Evolutionary conservation across 495 filamentous ascomycete genomes (phyloP).

Genomic region (Rhypophila decipiens): DNA sequence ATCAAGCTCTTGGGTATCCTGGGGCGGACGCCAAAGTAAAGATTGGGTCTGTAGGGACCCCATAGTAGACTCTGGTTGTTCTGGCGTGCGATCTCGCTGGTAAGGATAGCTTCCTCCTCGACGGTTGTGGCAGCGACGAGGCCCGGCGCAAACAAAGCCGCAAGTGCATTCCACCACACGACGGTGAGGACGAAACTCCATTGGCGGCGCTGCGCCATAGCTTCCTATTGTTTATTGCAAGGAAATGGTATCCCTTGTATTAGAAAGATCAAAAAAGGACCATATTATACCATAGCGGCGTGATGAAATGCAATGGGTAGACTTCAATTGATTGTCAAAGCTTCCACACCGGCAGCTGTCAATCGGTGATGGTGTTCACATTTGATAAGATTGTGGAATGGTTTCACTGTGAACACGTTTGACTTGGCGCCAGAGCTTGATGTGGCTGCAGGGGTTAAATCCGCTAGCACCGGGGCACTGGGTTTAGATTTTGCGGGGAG

Average conservation of each 20-base stretch:
- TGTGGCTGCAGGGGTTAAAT: neutral
- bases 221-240: neutral
- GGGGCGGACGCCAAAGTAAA: constrained; percentile 92
- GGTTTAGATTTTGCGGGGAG: too few species aligned
- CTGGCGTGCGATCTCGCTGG: constrained; percentile 46
- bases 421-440: neutral
- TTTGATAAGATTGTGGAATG: too few species aligned
- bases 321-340: too few species aligned
- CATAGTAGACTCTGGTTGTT: constrained; percentile 87
- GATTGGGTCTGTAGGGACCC: constrained; percentile 91
- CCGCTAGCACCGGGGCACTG: too few species aligned
- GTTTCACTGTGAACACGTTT: neutral
- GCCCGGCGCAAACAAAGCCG: constrained; percentile 1
- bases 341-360: too few species aligned
- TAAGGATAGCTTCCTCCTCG: constrained; percentile 36
- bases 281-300: too few species aligned
- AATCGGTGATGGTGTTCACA: too few species aligned
- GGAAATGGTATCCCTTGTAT: neutral
- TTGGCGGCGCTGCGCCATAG: constrained; percentile 18
- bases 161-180: constrained; percentile 7
- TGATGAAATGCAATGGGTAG: too few species aligned
- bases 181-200: constrained; percentile 14
- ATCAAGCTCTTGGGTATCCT: constrained; percentile 79
- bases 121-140: neutral
- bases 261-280: too few species aligned